Conservation (phyloP, 768 basidiomycete genomes). For the Cyclocybe cylindracea region DNA sequence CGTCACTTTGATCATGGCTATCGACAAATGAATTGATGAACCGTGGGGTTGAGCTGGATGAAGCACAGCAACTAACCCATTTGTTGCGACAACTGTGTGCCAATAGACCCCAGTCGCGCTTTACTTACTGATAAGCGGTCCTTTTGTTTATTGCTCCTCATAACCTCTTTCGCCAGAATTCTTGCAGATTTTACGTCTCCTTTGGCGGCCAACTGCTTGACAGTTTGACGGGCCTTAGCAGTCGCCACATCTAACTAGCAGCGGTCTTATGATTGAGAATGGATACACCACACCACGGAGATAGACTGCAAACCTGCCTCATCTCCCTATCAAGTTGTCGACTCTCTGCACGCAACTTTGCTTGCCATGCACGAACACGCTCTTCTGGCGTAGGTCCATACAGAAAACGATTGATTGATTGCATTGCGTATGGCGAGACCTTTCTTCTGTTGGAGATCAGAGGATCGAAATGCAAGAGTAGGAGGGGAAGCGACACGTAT, state of each 20-base stretch:
- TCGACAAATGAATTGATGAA: background rate
- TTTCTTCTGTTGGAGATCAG: background rate
- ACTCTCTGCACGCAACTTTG: conserved; percentile 79
- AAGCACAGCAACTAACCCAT: conserved; percentile 59
- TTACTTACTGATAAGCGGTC: conserved; percentile 91
- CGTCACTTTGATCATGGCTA: conserved; percentile 96
- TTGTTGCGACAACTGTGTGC: conserved; percentile 87
- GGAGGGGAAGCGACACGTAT: too few species aligned
- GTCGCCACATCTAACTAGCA: conserved; percentile 80
- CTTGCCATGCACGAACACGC: conserved; percentile 88
- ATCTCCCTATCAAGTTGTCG: conserved; percentile 91
- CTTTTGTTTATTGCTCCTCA: conserved; percentile 92
- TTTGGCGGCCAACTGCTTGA: conserved; percentile 89
- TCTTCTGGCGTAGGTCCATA: conserved; percentile 98
- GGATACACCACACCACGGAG: conserved; percentile 14
- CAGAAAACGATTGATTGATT: conserved; percentile 87
- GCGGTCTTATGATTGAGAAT: conserved; percentile 4
- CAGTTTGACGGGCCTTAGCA: conserved; percentile 72
- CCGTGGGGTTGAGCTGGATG: background rate
- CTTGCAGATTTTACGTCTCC: conserved; percentile 93
- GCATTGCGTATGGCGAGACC: conserved; percentile 47
- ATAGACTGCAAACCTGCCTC: conserved; percentile 72
- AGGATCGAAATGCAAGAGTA: background rate
- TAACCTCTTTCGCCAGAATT: conserved; percentile 92
- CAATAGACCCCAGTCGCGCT: conserved; percentile 88